Evolutionary conservation across 2,329 filamentous ascomycete genomes (phyloP), one percentile per base, ranked within the genome.

Genomic region (Rhytidhysteron rufulum): DNA sequence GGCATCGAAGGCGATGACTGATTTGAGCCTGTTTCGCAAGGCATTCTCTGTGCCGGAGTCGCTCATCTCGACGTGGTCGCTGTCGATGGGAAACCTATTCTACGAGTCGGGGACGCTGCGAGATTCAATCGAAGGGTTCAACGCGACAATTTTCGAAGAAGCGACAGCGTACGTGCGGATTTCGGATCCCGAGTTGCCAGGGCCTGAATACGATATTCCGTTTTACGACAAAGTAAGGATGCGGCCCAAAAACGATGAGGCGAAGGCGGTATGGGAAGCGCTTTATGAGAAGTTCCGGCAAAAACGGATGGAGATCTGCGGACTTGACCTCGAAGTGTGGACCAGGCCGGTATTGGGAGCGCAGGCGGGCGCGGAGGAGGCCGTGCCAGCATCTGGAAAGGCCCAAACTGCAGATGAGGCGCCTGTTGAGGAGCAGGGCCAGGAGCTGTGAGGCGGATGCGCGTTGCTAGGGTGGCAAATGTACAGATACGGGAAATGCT

Each of bases 301-400:
- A 47, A 65, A 63, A 49, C 62, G 74, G 40, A 73, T 73, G 67
- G 72, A 75, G 41, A 67, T 75, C 36, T 77, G 74, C 53, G 73
- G 73, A 36, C 56, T 77, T 44, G 73, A 75, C 48, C 55, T 77
- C 48, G 72, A 75, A 56, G 54, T 51, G 17, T 72, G 68, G 60
- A 39, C 27, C 31, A 38, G 44, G 46, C 51, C 58, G 5, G 41
- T 51, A 35, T 41, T 50, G 41, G 39, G 51, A 34, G 43, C 45
- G 30, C 8, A 27, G 24, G 13, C 24, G 13, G 13, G 8, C 8
- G 13, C 24, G 24, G 24, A 27, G 7, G 8, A 27, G 13, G 24
- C 7, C 24, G 24, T 8, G n/a, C n/a, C n/a, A 27, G 24, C 8
- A 27, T 7, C 24, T 27, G 24, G 13, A 27, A 13, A 27, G 24